Conservation (phyloP, 148 eudicot genomes). For the Nepenthes mirabilis region DNA sequence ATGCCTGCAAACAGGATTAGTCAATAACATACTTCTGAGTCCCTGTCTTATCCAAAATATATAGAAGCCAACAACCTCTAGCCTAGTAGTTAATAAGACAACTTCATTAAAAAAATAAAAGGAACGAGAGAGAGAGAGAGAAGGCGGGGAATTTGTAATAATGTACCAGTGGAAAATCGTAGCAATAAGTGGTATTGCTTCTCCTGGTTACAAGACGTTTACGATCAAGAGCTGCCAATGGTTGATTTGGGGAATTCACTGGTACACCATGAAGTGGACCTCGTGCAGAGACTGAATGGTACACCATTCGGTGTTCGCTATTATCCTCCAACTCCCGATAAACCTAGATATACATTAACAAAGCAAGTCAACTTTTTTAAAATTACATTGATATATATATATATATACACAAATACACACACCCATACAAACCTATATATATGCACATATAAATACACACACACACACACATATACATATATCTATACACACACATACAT, state of each 20-base stretch:
- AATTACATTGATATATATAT: too few relatives aligned
- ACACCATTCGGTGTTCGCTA: slow-evolving; percentile 37
- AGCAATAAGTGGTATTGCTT: slow-evolving; percentile 95
- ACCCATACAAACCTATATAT: too few relatives aligned
- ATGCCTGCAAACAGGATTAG: slow-evolving; percentile 46
- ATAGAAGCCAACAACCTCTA: background rate
- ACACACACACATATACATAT: too few relatives aligned
- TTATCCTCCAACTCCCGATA: slow-evolving; percentile 82
- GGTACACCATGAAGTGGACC: slow-evolving; percentile 64
- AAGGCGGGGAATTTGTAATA: background rate
- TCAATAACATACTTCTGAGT: background rate
- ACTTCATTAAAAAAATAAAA: background rate
- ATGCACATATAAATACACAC: too few relatives aligned
- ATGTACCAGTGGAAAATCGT: slow-evolving; percentile 86
- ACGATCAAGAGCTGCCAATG: slow-evolving; percentile 61
- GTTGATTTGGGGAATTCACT: slow-evolving; percentile 59
- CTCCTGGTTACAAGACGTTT: slow-evolving; percentile 83
- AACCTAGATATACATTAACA: slow-evolving; percentile 26
- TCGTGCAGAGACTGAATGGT: slow-evolving; percentile 41
- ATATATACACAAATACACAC: too few relatives aligned
- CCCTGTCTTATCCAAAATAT: background rate
- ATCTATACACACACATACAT: too few relatives aligned
- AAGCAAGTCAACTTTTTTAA: too few relatives aligned
- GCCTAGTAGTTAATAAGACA: background rate
- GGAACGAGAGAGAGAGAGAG: background rate